Evolutionary conservation across 352 stramenopile genomes (phyloP).

Genomic region (Globisporangium uncinulatum): DNA sequence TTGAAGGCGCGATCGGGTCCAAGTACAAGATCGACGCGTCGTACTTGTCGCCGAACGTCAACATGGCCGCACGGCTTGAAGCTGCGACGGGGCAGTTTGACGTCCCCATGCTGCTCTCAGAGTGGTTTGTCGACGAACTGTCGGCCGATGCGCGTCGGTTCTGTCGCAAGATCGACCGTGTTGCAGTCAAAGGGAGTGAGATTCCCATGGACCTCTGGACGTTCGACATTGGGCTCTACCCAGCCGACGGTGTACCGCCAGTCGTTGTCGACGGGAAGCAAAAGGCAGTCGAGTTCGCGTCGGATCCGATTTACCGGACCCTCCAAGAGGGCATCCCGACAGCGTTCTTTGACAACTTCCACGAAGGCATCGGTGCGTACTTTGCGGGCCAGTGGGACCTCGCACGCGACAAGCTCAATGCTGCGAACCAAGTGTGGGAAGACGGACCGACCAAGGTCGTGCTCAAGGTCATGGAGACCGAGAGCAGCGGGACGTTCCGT

Average conservation of each 20-base stretch:
- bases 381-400: slow-evolving; percentile 90
- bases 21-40: slow-evolving; percentile 98
- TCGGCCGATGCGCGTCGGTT: slow-evolving; percentile 78
- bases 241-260: slow-evolving; percentile 41
- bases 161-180: slow-evolving; percentile 93
- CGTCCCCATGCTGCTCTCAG: slow-evolving; percentile 91
- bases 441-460: slow-evolving; percentile 84
- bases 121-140: slow-evolving; percentile 94
- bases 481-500: slow-evolving; percentile 80
- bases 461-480: slow-evolving; percentile 85
- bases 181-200: slow-evolving; percentile 96
- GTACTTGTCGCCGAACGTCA: slow-evolving; percentile 97
- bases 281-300: slow-evolving; percentile 78
- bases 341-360: slow-evolving; percentile 90
- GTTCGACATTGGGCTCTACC: slow-evolving; percentile 89
- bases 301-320: slow-evolving; percentile 60
- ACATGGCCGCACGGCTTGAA: slow-evolving; percentile 96
- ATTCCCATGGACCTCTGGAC: slow-evolving; percentile 94
- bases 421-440: slow-evolving; percentile 89
- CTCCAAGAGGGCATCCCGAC: slow-evolving; percentile 76
- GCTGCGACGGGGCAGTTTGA: slow-evolving; percentile 95
- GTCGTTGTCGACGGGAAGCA: slow-evolving; percentile 63
- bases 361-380: slow-evolving; percentile 90
- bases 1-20: slow-evolving; percentile 97
- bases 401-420: slow-evolving; percentile 75